A percentile compares a stretch with the other conserved stretches of the same genome.
Evolutionary conservation across 2,329 filamentous ascomycete species (phyloP).

Genomic region (Calonectria leucothoes): DNA sequence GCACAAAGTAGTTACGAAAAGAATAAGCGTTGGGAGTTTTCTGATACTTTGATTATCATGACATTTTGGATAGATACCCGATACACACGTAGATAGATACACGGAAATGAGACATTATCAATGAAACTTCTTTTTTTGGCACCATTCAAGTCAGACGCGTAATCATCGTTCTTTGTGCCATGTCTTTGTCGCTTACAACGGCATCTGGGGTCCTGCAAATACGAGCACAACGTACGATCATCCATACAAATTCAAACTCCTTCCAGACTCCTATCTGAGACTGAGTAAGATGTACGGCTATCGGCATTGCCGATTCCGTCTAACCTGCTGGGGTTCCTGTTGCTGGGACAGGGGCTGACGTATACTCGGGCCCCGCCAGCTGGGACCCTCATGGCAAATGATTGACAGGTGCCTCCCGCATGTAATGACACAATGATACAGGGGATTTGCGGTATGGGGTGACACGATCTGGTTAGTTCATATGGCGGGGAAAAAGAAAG

Average conservation of each 20-base stretch:
- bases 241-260: neutral
- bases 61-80: constrained; percentile 6
- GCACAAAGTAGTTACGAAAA: neutral
- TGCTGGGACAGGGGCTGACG: neutral
- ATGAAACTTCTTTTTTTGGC: neutral
- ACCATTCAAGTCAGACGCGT: neutral
- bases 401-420: neutral
- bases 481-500: neutral
- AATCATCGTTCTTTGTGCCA: neutral
- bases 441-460: neutral
- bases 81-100: neutral
- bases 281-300: neutral
- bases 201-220: neutral
- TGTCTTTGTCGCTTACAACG: neutral
- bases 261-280: neutral
- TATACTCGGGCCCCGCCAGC: neutral
- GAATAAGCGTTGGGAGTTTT: neutral
- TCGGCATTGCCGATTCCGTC: neutral
- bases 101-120: neutral
- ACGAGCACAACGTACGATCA: neutral
- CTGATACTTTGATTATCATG: neutral
- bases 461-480: neutral
- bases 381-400: neutral
- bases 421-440: neutral
- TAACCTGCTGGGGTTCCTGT: neutral